Conservation (phyloP, 1,139 yeast species). For the Geotrichum bryndzae region DNA sequence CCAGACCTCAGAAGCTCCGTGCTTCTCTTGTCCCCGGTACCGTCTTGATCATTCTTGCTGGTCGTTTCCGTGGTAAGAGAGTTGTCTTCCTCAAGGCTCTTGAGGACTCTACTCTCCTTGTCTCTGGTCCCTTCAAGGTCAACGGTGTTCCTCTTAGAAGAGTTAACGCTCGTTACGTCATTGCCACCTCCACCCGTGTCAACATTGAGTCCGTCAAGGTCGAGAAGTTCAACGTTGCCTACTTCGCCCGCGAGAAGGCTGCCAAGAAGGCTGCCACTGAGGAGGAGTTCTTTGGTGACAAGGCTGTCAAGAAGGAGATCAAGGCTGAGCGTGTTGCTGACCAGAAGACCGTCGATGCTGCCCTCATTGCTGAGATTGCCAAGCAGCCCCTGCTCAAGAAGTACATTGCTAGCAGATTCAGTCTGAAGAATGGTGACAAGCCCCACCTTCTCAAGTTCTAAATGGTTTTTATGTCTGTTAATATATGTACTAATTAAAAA, state of each 20-base stretch:
- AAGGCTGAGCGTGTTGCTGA: slow-evolving; percentile 96
- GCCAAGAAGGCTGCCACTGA: slow-evolving; percentile 78
- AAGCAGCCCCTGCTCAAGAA: slow-evolving; percentile 97
- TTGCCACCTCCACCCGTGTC: slow-evolving; percentile 96
- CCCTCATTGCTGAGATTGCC: slow-evolving; percentile 90
- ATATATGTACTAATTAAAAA: slow-evolving; percentile 12
- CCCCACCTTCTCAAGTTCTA: slow-evolving; percentile 98
- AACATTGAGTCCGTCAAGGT: slow-evolving; percentile 75
- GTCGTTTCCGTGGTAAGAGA: slow-evolving; percentile 99
- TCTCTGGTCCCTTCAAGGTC: slow-evolving; percentile 99
- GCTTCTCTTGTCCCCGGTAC: slow-evolving; percentile 98
- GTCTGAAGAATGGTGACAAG: slow-evolving; percentile 97
- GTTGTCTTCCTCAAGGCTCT: slow-evolving; percentile 96
- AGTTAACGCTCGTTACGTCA: slow-evolving; percentile 97
- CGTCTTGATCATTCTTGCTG: slow-evolving; percentile 95
- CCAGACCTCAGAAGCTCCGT: slow-evolving; percentile 94
- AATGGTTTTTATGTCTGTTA: slow-evolving; percentile 27
- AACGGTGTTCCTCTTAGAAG: slow-evolving; percentile 99
- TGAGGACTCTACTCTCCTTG: slow-evolving; percentile 98
- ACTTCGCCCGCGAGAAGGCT: slow-evolving; percentile 95
- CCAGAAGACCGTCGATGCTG: slow-evolving; percentile 95
- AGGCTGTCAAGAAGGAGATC: slow-evolving; percentile 75
- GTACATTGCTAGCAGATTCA: slow-evolving; percentile 94
- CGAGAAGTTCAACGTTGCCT: slow-evolving; percentile 87
- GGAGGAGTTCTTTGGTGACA: slow-evolving; percentile 92